Evolutionary conservation across 1,284 basidiomycete genomes (phyloP), one percentile per base, ranked within the genome.

Genomic region (Trichosporon sp.): DNA sequence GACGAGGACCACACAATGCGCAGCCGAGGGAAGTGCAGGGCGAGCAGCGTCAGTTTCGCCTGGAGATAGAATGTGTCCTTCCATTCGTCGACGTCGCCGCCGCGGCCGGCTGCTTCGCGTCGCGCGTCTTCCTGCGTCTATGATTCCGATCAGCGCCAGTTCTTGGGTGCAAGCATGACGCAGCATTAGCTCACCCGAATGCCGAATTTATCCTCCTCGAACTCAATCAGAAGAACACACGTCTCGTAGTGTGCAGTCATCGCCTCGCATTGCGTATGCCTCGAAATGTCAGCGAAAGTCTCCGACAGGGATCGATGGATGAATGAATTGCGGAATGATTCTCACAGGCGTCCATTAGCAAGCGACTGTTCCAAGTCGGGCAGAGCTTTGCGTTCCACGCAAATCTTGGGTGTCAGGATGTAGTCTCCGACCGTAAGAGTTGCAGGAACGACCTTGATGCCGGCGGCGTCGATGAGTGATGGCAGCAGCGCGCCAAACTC

Each of bases 1-100:
- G 95, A 98, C 1, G 93, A 94, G 0, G 94, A 96, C 97, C 97
- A 99, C 76, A 99, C 92, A 77, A 98, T 91, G 34, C 93, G 89
- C 2, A 99, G 85, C 21, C 92, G 90, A 0, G 95, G 95, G 79
- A 98, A 99, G 12, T 92, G 87, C 11, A 97, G 87, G 0, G 92
- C 91, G 1, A 99, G 88, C 13, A 99, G 87, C 23, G 93, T 92
- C 34, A 99, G 88, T 78, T 98, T 98, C 25, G 92, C 89, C 82
- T 98, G 95, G 15, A 96, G 86, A 64, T 88, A 84, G 29, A 87
- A 81, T 2, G 76, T 76, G 70, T 83, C 82, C 29, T 78, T 76
- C 62, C 80, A 70, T 70, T 74, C 65, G 75, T 81, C 69, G 62
- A 68, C 67, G 71, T 65, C 62, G 86, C 76, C 62, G 87, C 88